Evolutionary conservation across 371 early-diverging fungal genomes (phyloP).

Genomic region (Nematocida parisii): DNA sequence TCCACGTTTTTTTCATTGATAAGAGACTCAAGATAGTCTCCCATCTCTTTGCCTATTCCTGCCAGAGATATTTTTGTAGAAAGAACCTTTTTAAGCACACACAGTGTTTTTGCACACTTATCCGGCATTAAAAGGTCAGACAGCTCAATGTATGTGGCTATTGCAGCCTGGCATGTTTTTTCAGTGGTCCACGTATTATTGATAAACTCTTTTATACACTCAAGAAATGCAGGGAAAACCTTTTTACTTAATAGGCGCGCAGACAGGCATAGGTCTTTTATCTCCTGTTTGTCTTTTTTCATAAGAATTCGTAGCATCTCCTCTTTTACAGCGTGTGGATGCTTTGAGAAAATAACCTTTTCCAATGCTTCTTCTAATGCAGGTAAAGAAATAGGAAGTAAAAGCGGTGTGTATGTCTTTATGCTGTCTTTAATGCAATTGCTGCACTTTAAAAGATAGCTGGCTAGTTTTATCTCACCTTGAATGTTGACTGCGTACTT

Average conservation of each 20-base stretch:
- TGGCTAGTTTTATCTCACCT: not conserved
- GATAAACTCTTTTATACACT: slow-evolving; percentile 1
- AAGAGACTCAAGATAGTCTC: slow-evolving; percentile 37
- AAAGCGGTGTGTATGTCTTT: slow-evolving; percentile 13
- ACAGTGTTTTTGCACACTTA: slow-evolving; percentile 6
- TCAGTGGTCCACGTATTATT: slow-evolving; percentile 7
- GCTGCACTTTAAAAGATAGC: slow-evolving; percentile 10
- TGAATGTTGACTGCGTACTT: slow-evolving; percentile 2
- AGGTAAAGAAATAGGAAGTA: slow-evolving; percentile 29
- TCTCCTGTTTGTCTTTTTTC: slow-evolving; percentile 2
- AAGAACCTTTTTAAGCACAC: slow-evolving; percentile 17
- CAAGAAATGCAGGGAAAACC: slow-evolving; percentile 35
- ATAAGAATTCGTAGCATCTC: slow-evolving; percentile 22
- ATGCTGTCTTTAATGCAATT: not conserved
- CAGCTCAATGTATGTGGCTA: not conserved
- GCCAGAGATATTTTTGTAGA: slow-evolving; percentile 5
- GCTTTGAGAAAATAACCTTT: slow-evolving; percentile 44
- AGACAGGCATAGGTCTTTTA: slow-evolving; percentile 29
- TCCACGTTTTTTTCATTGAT: not conserved
- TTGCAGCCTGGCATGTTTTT: not conserved
- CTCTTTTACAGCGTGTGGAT: not conserved
- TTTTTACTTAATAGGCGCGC: slow-evolving; percentile 15
- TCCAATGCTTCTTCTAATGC: slow-evolving; percentile 37
- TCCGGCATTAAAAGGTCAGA: slow-evolving; percentile 10
- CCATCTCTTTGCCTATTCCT: slow-evolving; percentile 31